These are phyloP conservation scores for Apiospora arundinis DNA, from an alignment of 2,329 filamentous ascomycete species.

Conservation along the genomic window DNA sequence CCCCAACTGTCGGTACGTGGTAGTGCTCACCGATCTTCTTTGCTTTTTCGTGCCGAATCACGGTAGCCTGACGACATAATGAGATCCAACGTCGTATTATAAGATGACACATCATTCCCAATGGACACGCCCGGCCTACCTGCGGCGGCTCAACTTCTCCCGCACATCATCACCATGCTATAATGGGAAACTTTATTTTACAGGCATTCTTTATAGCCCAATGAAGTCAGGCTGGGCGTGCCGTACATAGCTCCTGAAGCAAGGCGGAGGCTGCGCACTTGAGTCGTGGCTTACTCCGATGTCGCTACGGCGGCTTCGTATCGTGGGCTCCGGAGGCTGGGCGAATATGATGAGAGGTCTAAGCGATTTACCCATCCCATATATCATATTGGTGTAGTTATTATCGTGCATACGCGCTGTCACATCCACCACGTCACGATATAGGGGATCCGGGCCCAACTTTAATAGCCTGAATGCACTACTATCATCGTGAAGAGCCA, in stretches of 20 bases:
- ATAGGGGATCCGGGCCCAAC: neutral
- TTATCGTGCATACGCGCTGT: neutral
- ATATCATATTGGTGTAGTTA: neutral
- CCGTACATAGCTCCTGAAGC: neutral
- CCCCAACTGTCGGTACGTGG: neutral
- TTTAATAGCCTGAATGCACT: constrained; percentile 7
- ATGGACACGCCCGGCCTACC: neutral
- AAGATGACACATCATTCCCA: neutral
- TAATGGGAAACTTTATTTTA: neutral
- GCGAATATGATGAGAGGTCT: neutral
- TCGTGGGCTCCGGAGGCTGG: neutral
- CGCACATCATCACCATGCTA: neutral
- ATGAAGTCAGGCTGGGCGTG: neutral
- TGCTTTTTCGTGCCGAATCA: neutral
- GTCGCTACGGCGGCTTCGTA: neutral
- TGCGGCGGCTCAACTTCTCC: neutral
- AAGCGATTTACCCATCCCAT: neutral
- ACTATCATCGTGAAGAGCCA: neutral
- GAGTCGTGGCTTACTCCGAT: neutral
- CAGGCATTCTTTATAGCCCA: neutral
- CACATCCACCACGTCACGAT: neutral
- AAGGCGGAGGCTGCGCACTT: neutral
- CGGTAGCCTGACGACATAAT: neutral
- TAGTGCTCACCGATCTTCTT: constrained; percentile 1
- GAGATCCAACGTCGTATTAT: neutral